Evolutionary conservation across 306 rosid genomes (phyloP), one percentile per base, ranked within the genome.

Genomic region (Fragaria nilgerrensis): DNA sequence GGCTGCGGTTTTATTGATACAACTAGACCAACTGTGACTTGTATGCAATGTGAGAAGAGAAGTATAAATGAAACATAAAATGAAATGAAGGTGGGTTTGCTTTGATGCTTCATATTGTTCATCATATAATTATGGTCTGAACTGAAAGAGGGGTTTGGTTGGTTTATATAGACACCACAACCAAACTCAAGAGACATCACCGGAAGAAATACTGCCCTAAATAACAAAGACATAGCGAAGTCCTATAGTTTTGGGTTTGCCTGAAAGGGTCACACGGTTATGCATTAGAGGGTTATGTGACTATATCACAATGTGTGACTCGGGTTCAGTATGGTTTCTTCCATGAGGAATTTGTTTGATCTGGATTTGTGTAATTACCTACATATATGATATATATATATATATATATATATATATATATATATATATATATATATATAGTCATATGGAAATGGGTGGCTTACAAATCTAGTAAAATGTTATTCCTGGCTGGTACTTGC

Each of bases 21-120:
- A 7, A 20, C 32, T 1, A 29, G 11, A 20, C 11, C 12, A 19
- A n/a, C 93, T 58, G 44, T 39, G 29, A 44, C 76, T 58, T 84
- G 72, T 58, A 81, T 49, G 22, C 71, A 62, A 77, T 65, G 77
- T 22, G 75, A 49, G 10, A 84, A 22, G 44, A 86, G 43, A 65
- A 81, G 23, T 19, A 79, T 17, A 15, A 84, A 29, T 2, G 47
- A n/a, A 12, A 86, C 17, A 9, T 75, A 67, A 47, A 73, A 74
- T 34, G 73, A 78, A 19, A 73, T 29, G 39, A 64, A 27, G 14
- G 41, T 49, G 75, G 70, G 32, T 17, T 43, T 71, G 82, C 22
- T 82, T 59, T 52, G 84, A 48, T 73, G 74, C 77, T 80, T 82
- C 92, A 86, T 90, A 73, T 53, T 76, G 32, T 29, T 29, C 11